A percentile compares a stretch with the other conserved stretches of the same genome.
These are phyloP conservation scores for Populus hybrid DNA, from an alignment of 441 rosid genomes.

Conservation along the genomic window DNA sequence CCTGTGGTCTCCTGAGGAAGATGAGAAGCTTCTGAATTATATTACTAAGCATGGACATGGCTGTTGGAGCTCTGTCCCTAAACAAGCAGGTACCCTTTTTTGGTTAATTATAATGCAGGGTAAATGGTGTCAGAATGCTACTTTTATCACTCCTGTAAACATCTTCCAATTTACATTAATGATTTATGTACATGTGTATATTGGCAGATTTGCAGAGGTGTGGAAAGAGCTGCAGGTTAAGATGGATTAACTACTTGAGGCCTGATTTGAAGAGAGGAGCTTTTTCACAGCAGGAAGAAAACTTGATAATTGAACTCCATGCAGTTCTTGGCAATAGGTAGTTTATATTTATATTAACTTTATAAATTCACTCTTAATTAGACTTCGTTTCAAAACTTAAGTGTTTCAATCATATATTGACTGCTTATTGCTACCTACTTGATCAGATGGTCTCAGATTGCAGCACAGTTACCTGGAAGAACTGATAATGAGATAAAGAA, in stretches of 20 bases:
- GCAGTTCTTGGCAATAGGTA: conserved; percentile 75
- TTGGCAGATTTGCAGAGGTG: conserved; percentile 70
- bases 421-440: background rate
- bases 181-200: background rate
- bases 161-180: background rate
- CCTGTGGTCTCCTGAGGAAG: conserved; percentile 47
- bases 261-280: conserved; percentile 38
- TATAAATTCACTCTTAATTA: background rate
- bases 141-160: too few species aligned
- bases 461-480: conserved; percentile 33
- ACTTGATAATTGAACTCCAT: conserved; percentile 70
- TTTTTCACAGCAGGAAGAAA: conserved; percentile 68
- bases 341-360: background rate
- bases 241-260: conserved; percentile 87
- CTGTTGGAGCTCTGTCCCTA: conserved; percentile 93
- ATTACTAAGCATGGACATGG: conserved; percentile 76
- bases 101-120: background rate
- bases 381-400: background rate
- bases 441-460: conserved; percentile 76
- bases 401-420: background rate
- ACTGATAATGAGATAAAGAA: conserved; percentile 86
- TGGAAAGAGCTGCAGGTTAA: conserved; percentile 76
- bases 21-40: conserved; percentile 46
- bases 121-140: background rate
- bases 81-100: conserved; percentile 52